Evolutionary conservation across 2,329 filamentous ascomycete genomes (phyloP), one percentile per base, ranked within the genome.

Genomic region (Nigrospora sphaerica): DNA sequence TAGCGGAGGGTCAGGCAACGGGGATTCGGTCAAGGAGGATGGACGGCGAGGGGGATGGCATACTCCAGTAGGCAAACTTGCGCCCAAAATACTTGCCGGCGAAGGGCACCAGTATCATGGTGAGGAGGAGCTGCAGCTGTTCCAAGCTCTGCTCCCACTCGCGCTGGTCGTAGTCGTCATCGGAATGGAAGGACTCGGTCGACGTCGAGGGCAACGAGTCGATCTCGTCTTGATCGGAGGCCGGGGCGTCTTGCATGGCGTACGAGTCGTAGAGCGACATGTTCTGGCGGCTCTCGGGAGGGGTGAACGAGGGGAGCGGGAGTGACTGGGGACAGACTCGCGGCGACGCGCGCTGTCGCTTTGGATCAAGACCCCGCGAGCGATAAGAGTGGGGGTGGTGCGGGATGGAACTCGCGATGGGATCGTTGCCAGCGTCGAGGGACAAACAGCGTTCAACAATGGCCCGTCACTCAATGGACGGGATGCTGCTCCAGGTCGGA

Each of bases 21-120:
- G 23, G 14, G 32, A 19, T 32, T 33, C n/a, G 44, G 3, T 39
- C 32, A 23, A 17, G 4, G 10, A n/a, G 23, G 32, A 3, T 14
- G 17, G 10, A 33, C 39, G 12, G 38, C 31, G 4, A 43, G n/a
- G n/a, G 17, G 39, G 35, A 7, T 16, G 19, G 74, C 85, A 64
- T 76, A 96, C 92, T 89, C 88, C 90, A 96, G 64, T 95, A 96
- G 49, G 92, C 92, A 72, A 91, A 95, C 67, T 89, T 95, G 64
- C 93, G 80, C 39, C 93, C 93, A 65, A 96, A 81, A 69, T 90
- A 97, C 69, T 97, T 98, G 49, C 93, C 93, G 56, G 89, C 73
- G 66, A 95, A 96, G 3, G 93, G 93, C 43, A 98, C 85, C 56
- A 97, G 68, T 42, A 97, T 86, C 89, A 98, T 95, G 17, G 88